phyloP scores from a whole-genome alignment of 1,139 yeast genomes.

The Hanseniaspora uvarum region DNA sequence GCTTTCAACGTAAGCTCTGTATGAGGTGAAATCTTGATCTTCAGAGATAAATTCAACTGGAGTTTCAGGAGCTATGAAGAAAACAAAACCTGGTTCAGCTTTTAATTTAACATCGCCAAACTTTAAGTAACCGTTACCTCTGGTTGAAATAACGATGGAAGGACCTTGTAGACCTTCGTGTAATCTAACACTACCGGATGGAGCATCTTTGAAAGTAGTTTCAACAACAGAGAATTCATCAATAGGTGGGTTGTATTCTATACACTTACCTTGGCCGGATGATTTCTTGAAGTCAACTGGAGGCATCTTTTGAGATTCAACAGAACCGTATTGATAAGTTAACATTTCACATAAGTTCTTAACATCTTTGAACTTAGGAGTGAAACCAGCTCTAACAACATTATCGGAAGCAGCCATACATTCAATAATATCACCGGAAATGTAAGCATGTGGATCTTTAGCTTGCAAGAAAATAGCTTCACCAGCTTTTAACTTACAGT shows the following conservation, averaged over 20 bases:
- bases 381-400: constrained; percentile 96
- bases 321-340: constrained; percentile 81
- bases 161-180: constrained; percentile 71
- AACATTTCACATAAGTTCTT: constrained; percentile 78
- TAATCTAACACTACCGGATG: constrained; percentile 34
- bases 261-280: constrained; percentile 54
- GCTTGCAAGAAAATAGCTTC: constrained; percentile 96
- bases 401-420: constrained; percentile 99
- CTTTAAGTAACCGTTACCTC: constrained; percentile 59
- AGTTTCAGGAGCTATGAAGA: constrained; percentile 70
- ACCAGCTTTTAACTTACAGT: constrained; percentile 72
- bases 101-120: constrained; percentile 38
- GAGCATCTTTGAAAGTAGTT: constrained; percentile 43
- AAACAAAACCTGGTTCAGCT: constrained; percentile 63
- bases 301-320: constrained; percentile 84
- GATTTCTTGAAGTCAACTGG: constrained; percentile 54
- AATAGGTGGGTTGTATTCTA: constrained; percentile 87
- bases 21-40: constrained; percentile 54
- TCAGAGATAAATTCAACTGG: constrained; percentile 50
- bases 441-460: constrained; percentile 96
- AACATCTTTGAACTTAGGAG: constrained; percentile 96
- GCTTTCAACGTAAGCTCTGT: constrained; percentile 79
- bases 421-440: constrained; percentile 91
- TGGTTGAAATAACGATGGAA: constrained; percentile 72
- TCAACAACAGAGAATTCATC: constrained; percentile 89